Evolutionary conservation across 768 basidiomycete genomes (phyloP).

Genomic region (Boletales sp.): DNA sequence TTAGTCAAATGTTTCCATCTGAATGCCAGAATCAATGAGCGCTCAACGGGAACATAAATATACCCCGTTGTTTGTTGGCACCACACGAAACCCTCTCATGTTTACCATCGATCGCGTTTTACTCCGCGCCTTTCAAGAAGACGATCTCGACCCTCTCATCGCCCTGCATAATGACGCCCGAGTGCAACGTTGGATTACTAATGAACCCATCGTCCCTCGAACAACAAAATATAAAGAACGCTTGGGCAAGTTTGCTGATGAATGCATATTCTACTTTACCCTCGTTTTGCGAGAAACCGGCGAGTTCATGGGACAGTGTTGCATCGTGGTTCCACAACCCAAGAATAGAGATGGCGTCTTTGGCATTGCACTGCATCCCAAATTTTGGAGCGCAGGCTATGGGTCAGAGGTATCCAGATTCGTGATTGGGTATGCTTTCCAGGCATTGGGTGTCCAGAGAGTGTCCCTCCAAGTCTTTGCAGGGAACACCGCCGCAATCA

Average conservation of each 20-base stretch:
- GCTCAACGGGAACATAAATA: too few species aligned
- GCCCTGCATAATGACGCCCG: slow-evolving; percentile 20
- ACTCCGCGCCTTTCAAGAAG: slow-evolving; percentile 18
- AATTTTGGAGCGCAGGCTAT: slow-evolving; percentile 26
- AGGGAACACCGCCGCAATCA: slow-evolving; percentile 15
- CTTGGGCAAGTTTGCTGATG: slow-evolving; percentile 9
- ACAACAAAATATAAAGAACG: slow-evolving; percentile 11
- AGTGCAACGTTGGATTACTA: slow-evolving; percentile 14
- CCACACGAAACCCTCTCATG: slow-evolving; percentile 2
- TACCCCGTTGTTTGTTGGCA: too few species aligned
- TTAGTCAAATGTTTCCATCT: too few species aligned
- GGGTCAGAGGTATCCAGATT: slow-evolving; percentile 15
- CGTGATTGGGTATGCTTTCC: slow-evolving; percentile 21
- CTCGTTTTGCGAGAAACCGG: slow-evolving; percentile 20
- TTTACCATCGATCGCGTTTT: slow-evolving; percentile 25
- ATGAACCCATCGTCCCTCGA: slow-evolving; percentile 20
- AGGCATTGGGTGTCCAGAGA: slow-evolving; percentile 22
- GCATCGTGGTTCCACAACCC: slow-evolving; percentile 11
- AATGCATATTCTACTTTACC: slow-evolving; percentile 16
- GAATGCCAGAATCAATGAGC: too few species aligned
- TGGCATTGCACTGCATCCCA: slow-evolving; percentile 20
- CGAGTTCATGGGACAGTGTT: slow-evolving; percentile 20
- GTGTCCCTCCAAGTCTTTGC: slow-evolving; percentile 19
- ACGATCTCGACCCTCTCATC: slow-evolving; percentile 18
- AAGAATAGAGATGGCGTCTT: slow-evolving; percentile 28